Evolutionary conservation across 768 basidiomycete genomes (phyloP).

Genomic region (Rhizopogon vesiculosus): DNA sequence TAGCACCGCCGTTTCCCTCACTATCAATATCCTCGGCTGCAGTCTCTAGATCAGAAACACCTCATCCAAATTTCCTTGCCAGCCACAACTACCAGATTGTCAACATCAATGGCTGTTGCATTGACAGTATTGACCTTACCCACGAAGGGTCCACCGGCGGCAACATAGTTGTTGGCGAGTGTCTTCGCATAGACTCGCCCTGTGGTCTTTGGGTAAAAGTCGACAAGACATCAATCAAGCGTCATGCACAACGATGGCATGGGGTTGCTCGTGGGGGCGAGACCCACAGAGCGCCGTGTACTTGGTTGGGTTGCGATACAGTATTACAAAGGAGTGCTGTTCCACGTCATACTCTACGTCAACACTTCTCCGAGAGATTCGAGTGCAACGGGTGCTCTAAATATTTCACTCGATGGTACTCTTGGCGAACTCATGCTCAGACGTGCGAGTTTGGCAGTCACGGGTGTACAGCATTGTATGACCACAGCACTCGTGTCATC

Average conservation of each 20-base stretch:
- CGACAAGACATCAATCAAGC: neutral
- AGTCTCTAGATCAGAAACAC: neutral
- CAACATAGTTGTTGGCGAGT: neutral
- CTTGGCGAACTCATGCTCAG: neutral
- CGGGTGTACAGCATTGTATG: neutral
- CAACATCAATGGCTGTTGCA: neutral
- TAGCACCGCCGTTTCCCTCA: too few species aligned
- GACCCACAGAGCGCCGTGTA: neutral
- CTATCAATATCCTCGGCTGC: neutral
- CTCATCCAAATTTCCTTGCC: too few species aligned
- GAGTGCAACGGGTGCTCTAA: neutral
- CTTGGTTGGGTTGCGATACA: neutral
- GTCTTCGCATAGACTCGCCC: neutral
- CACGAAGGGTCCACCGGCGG: too few species aligned
- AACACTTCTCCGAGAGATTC: neutral
- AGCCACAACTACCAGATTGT: neutral
- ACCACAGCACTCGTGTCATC: neutral
- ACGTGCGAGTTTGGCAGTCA: neutral
- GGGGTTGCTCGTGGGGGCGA: neutral
- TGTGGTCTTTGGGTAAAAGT: slow-evolving; percentile 3
- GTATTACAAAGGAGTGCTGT: neutral
- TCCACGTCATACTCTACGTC: neutral
- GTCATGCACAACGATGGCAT: slow-evolving; percentile 3
- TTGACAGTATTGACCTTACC: neutral
- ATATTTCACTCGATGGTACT: neutral